These are phyloP conservation scores for Glycine tomentella DNA, from an alignment of 306 rosid genomes.

Conservation along the genomic window DNA sequence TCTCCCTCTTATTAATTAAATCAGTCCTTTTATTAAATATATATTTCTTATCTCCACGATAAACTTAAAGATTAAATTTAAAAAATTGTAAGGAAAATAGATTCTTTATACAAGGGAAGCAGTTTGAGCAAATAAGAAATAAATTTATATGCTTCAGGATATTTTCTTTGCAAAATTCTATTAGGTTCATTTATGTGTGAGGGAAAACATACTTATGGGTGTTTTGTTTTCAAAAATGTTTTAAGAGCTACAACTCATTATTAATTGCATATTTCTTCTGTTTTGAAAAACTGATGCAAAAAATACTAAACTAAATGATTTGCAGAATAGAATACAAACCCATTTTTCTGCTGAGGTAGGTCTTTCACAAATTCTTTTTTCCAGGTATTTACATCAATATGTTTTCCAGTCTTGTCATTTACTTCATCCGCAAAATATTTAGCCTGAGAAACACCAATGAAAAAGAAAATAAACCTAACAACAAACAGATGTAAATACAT, in stretches of 20 bases:
- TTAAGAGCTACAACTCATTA: constrained; percentile 7
- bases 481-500: not conserved
- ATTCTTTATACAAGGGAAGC: not conserved
- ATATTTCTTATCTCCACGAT: not conserved
- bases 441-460: constrained; percentile 63
- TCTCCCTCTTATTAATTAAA: too few species aligned
- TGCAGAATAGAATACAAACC: constrained; percentile 60
- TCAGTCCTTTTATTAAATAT: too few species aligned
- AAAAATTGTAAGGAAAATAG: constrained; percentile 2
- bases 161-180: constrained; percentile 3
- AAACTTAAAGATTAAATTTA: constrained; percentile 8
- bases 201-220: not conserved
- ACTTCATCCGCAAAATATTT: constrained; percentile 88
- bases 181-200: constrained; percentile 10
- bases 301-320: constrained; percentile 19
- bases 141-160: not conserved
- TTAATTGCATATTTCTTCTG: constrained; percentile 21
- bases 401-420: constrained; percentile 87
- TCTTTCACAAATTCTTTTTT: constrained; percentile 81
- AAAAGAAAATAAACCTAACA: constrained; percentile 39
- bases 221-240: not conserved
- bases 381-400: constrained; percentile 80
- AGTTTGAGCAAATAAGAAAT: constrained; percentile 16
- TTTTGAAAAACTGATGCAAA: not conserved
- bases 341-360: constrained; percentile 93